Percentiles rank a stretch among this genome's conserved stretches.
phyloP scores from a whole-genome alignment of 2,329 filamentous ascomycete species.

The Stagonosporopsis chrysanthemi region DNA sequence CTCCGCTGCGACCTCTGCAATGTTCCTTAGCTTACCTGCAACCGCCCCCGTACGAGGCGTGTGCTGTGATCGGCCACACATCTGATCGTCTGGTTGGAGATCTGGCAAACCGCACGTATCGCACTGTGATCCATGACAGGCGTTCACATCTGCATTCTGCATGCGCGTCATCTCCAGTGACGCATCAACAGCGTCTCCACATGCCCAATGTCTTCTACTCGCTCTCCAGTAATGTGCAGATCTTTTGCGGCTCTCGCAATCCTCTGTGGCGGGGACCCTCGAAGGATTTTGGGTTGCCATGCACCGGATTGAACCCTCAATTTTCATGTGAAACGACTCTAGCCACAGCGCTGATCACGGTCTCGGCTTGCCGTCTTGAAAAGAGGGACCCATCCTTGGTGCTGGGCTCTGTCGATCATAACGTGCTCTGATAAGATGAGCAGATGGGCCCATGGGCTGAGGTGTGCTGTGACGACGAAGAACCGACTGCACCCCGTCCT shows the following conservation, averaged over 20 bases:
- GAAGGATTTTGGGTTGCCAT: background rate
- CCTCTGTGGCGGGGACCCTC: background rate
- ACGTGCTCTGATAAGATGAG: constrained; percentile 11
- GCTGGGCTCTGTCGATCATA: constrained; percentile 12
- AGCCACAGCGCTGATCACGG: constrained; percentile 15
- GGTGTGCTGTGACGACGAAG: background rate
- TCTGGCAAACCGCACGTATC: background rate
- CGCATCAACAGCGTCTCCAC: background rate
- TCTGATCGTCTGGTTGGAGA: constrained; percentile 2
- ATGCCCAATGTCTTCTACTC: background rate
- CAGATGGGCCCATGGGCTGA: constrained; percentile 17
- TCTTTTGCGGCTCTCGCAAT: constrained; percentile 21
- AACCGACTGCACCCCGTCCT: constrained; percentile 7
- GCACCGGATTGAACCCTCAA: constrained; percentile 7
- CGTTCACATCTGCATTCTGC: background rate
- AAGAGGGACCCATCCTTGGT: constrained; percentile 15
- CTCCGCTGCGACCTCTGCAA: background rate
- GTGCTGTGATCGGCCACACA: background rate
- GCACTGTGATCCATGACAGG: background rate
- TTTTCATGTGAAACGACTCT: constrained; percentile 19
- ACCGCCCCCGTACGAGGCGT: background rate
- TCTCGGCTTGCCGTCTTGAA: constrained; percentile 13
- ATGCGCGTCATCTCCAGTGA: constrained; percentile 1
- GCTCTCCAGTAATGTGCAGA: constrained; percentile 2
- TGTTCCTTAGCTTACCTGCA: background rate